Evolutionary conservation across 83 land plant genomes (phyloP).

Genomic region (Isoetes engelmannii): DNA sequence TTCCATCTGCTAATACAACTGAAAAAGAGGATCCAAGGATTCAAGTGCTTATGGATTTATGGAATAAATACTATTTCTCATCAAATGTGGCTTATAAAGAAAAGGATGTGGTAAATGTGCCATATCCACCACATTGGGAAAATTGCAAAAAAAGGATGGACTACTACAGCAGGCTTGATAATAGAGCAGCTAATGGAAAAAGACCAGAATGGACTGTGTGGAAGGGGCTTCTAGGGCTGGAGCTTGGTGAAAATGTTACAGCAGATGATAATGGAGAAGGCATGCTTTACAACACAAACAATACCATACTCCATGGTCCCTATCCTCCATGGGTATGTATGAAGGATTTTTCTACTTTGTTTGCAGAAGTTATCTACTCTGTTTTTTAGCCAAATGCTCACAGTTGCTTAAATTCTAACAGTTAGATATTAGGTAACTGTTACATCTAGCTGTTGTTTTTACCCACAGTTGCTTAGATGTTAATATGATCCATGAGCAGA

Average conservation of each 20-base stretch:
- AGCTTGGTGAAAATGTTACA: slow-evolving; percentile 3
- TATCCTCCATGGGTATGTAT: slow-evolving; percentile 75
- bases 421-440: no score
- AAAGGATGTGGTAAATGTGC: slow-evolving; percentile 9
- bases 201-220: slow-evolving; percentile 62
- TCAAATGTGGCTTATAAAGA: no score
- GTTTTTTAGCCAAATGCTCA: not conserved
- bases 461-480: slow-evolving; percentile 10
- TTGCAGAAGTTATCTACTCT: not conserved
- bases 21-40: no score
- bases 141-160: slow-evolving; percentile 33
- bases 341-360: not conserved
- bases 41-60: no score
- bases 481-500: no score
- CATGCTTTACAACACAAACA: slow-evolving; percentile 2
- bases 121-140: slow-evolving; percentile 61
- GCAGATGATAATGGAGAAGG: slow-evolving; percentile 13
- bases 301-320: slow-evolving; percentile 26
- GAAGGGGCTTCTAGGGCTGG: slow-evolving; percentile 43
- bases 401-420: not conserved
- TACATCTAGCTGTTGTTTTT: no score
- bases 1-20: no score
- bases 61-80: no score
- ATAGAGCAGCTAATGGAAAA: slow-evolving; percentile 20
- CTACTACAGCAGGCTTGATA: slow-evolving; percentile 36